These are phyloP conservation scores for Austroboletus eburneus DNA, from an alignment of 768 basidiomycete species.

Conservation along the genomic window DNA sequence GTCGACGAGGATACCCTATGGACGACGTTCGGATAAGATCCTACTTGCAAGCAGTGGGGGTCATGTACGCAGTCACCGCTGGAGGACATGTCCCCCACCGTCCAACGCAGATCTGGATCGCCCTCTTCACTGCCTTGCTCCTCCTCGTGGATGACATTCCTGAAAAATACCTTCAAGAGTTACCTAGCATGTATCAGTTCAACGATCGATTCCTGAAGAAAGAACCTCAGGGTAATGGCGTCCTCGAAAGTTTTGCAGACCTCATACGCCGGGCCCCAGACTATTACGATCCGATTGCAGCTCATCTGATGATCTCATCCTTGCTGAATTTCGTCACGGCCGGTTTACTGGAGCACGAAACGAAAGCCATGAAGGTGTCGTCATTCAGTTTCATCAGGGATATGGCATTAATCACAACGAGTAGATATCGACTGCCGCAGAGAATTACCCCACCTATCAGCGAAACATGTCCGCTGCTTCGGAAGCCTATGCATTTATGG, in stretches of 20 bases:
- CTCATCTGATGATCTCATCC: conserved; percentile 32
- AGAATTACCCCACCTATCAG: conserved; percentile 24
- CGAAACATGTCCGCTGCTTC: conserved; percentile 31
- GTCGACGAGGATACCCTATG: conserved; percentile 23
- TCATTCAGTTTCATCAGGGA: background rate
- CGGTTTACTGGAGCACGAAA: conserved; percentile 19
- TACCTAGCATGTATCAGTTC: background rate
- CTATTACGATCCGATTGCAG: conserved; percentile 21
- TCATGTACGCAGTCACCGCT: conserved; percentile 19
- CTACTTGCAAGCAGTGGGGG: conserved; percentile 30
- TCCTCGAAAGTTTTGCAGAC: conserved; percentile 30
- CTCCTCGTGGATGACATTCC: conserved; percentile 31
- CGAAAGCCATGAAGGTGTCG: conserved; percentile 20
- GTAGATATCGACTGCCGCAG: conserved; percentile 23
- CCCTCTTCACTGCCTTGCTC: conserved; percentile 33
- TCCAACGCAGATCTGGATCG: conserved; percentile 20
- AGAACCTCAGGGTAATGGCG: conserved; percentile 22
- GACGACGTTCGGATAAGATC: conserved; percentile 20
- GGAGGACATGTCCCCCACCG: conserved; percentile 22
- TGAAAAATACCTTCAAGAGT: background rate
- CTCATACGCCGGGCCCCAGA: conserved; percentile 24
- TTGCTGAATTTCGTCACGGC: conserved; percentile 29
- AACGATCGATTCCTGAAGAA: background rate
- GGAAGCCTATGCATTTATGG: conserved; percentile 34
- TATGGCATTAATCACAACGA: background rate